These are phyloP conservation scores for Herpetomonas tarakana DNA, from an alignment of 208 protist species.

Conservation along the genomic window DNA sequence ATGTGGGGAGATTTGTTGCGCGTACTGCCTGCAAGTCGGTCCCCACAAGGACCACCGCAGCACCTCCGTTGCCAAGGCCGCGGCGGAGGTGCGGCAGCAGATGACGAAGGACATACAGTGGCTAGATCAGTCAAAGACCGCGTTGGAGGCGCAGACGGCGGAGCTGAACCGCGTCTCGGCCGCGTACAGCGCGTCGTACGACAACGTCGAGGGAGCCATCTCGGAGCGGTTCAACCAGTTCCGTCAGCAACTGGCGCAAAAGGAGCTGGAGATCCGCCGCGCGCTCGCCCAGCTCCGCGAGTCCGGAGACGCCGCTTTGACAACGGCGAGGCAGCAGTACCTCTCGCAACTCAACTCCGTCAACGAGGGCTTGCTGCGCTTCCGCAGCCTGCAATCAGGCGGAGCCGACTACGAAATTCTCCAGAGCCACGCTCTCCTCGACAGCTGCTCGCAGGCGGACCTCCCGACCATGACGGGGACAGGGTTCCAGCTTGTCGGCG, in stretches of 20 bases:
- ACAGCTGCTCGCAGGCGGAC: slow-evolving; percentile 28
- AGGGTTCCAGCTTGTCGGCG: slow-evolving; percentile 52
- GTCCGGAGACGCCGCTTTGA: slow-evolving; percentile 55
- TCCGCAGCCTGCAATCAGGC: slow-evolving; percentile 41
- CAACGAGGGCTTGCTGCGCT: slow-evolving; percentile 46
- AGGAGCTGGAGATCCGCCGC: slow-evolving; percentile 60
- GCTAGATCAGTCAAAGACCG: slow-evolving; percentile 36
- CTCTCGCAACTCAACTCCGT: slow-evolving; percentile 53
- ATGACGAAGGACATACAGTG: slow-evolving; percentile 45
- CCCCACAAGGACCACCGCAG: slow-evolving; percentile 69
- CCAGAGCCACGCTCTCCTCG: slow-evolving; percentile 33
- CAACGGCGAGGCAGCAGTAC: slow-evolving; percentile 33
- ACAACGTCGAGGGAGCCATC: slow-evolving; percentile 59
- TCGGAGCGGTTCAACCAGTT: slow-evolving; percentile 71
- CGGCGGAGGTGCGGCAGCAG: slow-evolving; percentile 54
- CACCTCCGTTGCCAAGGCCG: slow-evolving; percentile 34
- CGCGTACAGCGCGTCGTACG: slow-evolving; percentile 67
- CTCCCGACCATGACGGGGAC: slow-evolving; percentile 39
- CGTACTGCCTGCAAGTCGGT: slow-evolving; percentile 83
- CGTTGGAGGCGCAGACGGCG: slow-evolving; percentile 50
- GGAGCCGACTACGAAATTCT: slow-evolving; percentile 71
- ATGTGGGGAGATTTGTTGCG: slow-evolving; percentile 78
- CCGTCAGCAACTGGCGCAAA: slow-evolving; percentile 64
- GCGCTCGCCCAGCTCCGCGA: slow-evolving; percentile 50
- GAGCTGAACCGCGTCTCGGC: slow-evolving; percentile 62